phyloP scores from a whole-genome alignment of 2,329 filamentous ascomycete genomes.

The Pseudogymnoascus sp. region DNA sequence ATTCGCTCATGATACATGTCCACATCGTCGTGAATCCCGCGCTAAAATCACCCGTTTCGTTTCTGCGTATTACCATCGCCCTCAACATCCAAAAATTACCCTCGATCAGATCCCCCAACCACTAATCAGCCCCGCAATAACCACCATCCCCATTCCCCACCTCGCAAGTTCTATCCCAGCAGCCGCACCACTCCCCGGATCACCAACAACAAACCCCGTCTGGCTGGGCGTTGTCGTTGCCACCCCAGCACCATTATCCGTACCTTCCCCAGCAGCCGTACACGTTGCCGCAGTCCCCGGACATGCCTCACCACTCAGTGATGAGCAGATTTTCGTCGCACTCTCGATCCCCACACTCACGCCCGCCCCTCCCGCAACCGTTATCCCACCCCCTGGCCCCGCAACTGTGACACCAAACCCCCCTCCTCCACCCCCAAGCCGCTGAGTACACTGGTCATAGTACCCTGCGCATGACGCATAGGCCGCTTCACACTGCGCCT shows the following conservation, averaged over 20 bases:
- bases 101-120: slow-evolving; percentile 17
- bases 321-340: slow-evolving; percentile 47
- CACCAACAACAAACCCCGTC: slow-evolving; percentile 15
- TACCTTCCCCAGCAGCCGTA: slow-evolving; percentile 20
- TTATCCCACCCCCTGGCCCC: slow-evolving; percentile 45
- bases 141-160: slow-evolving; percentile 19
- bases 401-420: slow-evolving; percentile 46
- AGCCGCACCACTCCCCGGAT: slow-evolving; percentile 16
- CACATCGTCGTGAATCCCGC: not conserved
- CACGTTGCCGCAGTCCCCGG: slow-evolving; percentile 25
- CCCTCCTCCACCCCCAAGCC: slow-evolving; percentile 34
- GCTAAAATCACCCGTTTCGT: not conserved
- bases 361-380: slow-evolving; percentile 33
- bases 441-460: slow-evolving; percentile 44
- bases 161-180: slow-evolving; percentile 20
- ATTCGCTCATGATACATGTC: not conserved
- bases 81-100: not conserved
- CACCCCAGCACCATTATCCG: slow-evolving; percentile 8
- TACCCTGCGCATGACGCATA: slow-evolving; percentile 44
- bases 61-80: not conserved
- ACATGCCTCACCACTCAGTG: slow-evolving; percentile 45
- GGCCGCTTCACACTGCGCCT: slow-evolving; percentile 43
- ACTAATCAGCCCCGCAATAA: slow-evolving; percentile 21
- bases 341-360: slow-evolving; percentile 34
- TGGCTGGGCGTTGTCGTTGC: slow-evolving; percentile 2